A percentile compares a stretch with the other conserved stretches of the same genome.
phyloP scores from a whole-genome alignment of 2,329 filamentous ascomycete genomes.

The Didymella pinodella region DNA sequence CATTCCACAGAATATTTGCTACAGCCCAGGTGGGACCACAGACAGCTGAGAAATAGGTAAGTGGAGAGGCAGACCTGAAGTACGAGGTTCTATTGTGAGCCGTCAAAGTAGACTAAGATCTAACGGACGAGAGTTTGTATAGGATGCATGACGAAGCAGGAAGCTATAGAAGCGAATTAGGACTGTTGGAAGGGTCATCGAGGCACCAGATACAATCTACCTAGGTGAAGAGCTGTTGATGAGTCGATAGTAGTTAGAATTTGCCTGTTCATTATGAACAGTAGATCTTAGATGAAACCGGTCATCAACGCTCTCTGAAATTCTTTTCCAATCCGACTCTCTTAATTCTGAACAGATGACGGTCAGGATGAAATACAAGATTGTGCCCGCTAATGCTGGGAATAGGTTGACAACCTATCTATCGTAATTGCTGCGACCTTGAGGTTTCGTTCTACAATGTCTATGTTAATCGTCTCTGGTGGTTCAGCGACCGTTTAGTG shows the following conservation, averaged over 20 bases:
- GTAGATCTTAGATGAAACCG: not conserved
- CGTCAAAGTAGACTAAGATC: not conserved
- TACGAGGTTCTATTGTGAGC: not conserved
- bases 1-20: too few relatives aligned
- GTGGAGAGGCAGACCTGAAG: not conserved
- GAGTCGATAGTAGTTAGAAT: not conserved
- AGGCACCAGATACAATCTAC: not conserved
- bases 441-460: not conserved
- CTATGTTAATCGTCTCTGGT: not conserved
- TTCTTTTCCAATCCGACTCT: not conserved
- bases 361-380: too few relatives aligned
- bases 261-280: not conserved
- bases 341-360: not conserved
- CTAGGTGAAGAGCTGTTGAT: not conserved
- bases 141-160: not conserved
- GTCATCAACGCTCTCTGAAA: not conserved
- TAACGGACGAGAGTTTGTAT: not conserved
- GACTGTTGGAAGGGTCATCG: not conserved
- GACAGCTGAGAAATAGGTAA: not conserved
- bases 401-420: too few relatives aligned
- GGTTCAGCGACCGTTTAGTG: not conserved
- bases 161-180: not conserved
- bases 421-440: too few relatives aligned
- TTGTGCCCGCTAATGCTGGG: too few relatives aligned
- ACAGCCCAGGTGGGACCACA: not conserved